phyloP scores from a whole-genome alignment of 139 green algal genomes.

The Coelastrella sp. region DNA sequence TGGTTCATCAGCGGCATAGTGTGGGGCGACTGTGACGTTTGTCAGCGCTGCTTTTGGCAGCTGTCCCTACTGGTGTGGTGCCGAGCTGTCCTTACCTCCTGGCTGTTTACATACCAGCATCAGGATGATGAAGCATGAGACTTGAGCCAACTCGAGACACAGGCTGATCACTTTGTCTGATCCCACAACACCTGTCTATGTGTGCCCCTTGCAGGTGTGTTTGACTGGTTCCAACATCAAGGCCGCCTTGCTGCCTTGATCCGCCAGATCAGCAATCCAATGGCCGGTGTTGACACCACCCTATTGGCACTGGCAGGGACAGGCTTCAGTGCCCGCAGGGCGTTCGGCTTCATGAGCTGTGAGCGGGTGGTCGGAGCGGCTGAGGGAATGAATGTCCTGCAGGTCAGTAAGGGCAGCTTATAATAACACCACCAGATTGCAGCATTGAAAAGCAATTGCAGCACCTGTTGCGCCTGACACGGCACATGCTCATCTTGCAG shows the following conservation, averaged over 20 bases:
- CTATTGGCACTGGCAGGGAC: conserved; percentile 92
- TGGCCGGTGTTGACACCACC: conserved; percentile 95
- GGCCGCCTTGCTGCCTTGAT: conserved; percentile 80
- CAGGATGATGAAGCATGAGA: neutral
- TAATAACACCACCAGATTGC: neutral
- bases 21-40: too few relatives aligned
- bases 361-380: conserved; percentile 90
- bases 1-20: too few relatives aligned
- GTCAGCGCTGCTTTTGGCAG: too few relatives aligned
- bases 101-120: neutral
- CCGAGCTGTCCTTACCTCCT: too few relatives aligned
- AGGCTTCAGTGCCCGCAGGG: conserved; percentile 62
- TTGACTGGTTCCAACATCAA: conserved; percentile 80
- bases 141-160: neutral
- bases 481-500: too few relatives aligned
- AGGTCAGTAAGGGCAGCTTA: conserved; percentile 53
- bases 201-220: conserved; percentile 65
- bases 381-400: conserved; percentile 98
- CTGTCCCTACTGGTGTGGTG: too few relatives aligned
- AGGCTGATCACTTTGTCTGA: neutral
- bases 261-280: conserved; percentile 97
- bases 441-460: neutral
- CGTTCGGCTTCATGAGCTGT: conserved; percentile 97
- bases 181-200: neutral
- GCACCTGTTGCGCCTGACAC: too few relatives aligned